These are phyloP conservation scores for Globisporangium recalcitrans DNA, from an alignment of 352 stramenopile genomes.

Conservation along the genomic window DNA sequence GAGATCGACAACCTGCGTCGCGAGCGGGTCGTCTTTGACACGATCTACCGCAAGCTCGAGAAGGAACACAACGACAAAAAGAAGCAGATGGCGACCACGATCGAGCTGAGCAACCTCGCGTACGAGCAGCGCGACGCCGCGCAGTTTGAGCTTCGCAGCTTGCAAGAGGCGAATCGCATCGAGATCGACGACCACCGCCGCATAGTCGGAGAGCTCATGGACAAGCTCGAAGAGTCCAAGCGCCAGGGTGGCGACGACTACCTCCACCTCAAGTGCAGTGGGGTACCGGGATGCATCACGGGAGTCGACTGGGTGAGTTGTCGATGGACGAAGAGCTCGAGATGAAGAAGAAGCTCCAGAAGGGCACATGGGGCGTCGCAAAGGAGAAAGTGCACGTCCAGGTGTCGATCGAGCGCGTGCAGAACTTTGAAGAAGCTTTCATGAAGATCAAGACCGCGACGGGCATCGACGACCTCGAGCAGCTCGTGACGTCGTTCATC, in stretches of 20 bases:
- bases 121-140: slow-evolving; percentile 95
- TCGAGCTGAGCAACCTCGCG: slow-evolving; percentile 92
- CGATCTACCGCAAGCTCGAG: slow-evolving; percentile 91
- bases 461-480: slow-evolving; percentile 89
- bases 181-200: slow-evolving; percentile 68
- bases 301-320: slow-evolving; percentile 32
- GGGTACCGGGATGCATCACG: not conserved
- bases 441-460: slow-evolving; percentile 91
- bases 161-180: slow-evolving; percentile 90
- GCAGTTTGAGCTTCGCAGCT: slow-evolving; percentile 88
- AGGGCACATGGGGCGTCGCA: slow-evolving; percentile 71
- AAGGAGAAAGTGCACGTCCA: slow-evolving; percentile 88
- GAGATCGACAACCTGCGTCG: slow-evolving; percentile 92
- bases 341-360: slow-evolving; percentile 71
- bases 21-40: slow-evolving; percentile 93
- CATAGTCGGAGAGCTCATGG: slow-evolving; percentile 52
- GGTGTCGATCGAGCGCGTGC: slow-evolving; percentile 85
- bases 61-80: slow-evolving; percentile 93
- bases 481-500: slow-evolving; percentile 91
- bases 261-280: slow-evolving; percentile 14
- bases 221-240: slow-evolving; percentile 57
- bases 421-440: slow-evolving; percentile 96
- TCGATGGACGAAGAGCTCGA: slow-evolving; percentile 57
- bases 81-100: slow-evolving; percentile 93
- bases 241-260: slow-evolving; percentile 31